Conservation (phyloP, 2,329 filamentous ascomycete species). For the Beauveria rudraprayagi region DNA sequence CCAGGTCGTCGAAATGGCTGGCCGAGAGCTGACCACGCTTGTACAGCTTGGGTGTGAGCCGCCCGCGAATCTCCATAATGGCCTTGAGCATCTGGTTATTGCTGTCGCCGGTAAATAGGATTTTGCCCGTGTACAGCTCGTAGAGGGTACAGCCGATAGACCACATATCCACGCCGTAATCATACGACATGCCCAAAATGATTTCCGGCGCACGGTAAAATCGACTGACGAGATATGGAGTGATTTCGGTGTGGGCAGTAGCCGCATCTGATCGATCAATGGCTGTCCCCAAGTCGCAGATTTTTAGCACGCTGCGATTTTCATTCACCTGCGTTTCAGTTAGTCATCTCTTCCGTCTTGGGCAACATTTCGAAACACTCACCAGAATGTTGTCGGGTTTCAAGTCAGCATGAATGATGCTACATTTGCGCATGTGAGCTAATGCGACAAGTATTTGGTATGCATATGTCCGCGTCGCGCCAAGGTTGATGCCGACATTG, state of each 20-base stretch:
- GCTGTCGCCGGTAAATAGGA: constrained; percentile 86
- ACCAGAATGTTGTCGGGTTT: constrained; percentile 97
- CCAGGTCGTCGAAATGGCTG: constrained; percentile 75
- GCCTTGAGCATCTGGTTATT: constrained; percentile 98
- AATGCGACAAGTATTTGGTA: constrained; percentile 91
- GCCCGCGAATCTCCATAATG: constrained; percentile 94
- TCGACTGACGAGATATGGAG: constrained; percentile 89
- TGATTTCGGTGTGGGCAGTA: constrained; percentile 71
- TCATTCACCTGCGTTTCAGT: constrained; percentile 58
- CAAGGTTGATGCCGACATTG: constrained; percentile 84
- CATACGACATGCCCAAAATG: constrained; percentile 92
- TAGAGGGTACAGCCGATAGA: constrained; percentile 95
- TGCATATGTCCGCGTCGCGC: constrained; percentile 80
- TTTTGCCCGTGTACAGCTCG: constrained; percentile 95
- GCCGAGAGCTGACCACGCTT: constrained; percentile 70
- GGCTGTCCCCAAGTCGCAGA: constrained; percentile 95
- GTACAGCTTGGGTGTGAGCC: constrained; percentile 81
- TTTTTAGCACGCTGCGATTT: constrained; percentile 74
- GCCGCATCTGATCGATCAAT: constrained; percentile 75
- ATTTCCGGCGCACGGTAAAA: constrained; percentile 98
- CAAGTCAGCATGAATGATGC: constrained; percentile 89
- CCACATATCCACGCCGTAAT: constrained; percentile 95
- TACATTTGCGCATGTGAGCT: constrained; percentile 80
- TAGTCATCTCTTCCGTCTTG: constrained; percentile 13
- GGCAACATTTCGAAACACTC: constrained; percentile 17